Evolutionary conservation across 257 asterid species (phyloP), one percentile per base, ranked within the genome.

Genomic region (Salvia miltiorrhiza): DNA sequence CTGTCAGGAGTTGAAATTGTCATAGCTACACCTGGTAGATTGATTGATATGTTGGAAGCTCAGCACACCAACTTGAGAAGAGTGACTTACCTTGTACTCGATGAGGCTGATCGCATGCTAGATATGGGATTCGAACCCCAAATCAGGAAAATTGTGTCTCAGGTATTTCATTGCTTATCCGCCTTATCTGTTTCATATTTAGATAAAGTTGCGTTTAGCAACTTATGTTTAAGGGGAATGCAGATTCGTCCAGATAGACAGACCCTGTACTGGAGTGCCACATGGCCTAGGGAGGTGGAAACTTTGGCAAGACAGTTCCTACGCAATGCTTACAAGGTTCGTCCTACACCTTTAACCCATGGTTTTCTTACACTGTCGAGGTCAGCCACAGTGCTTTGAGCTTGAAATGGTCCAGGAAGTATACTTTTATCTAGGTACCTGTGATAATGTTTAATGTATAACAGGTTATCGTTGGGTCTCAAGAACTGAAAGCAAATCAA

Each of bases 71-170:
- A 89, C 80, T 79, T 92, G 84, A 86, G 70, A 85, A 81, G 98
- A 73, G 94, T 92, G 62, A 92, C 98, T 12, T 91, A 91, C 73
- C 95, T 92, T 49, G 98, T 92, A 65, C 71, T 92, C 76, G 98
- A 92, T 47, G 98, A 92, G 86, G 98, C 98, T 73, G 98, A 89
- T 74, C 94, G 98, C 57, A 89, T 92, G 98, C 85, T 89, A 39
- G 98, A 92, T 84, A 92, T 92, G 96, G 98, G 98, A 30, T 92
- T 92, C 86, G 96, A 92, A 84, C 98, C 98, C 67, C 98, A 92
- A 81, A 92, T 89, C 74, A 83, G 96, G 78, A 89, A 92, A 90
- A 78, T 92, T 70, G 55, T 89, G 76, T 83, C 95, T 65, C 96
- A 92, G 88, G 98, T 81, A 65, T 73, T 65, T 30, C 63, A 9